Base-by-base conservation (phyloP, 305 asterid species). In the Fraxinus latifolia region DNA sequence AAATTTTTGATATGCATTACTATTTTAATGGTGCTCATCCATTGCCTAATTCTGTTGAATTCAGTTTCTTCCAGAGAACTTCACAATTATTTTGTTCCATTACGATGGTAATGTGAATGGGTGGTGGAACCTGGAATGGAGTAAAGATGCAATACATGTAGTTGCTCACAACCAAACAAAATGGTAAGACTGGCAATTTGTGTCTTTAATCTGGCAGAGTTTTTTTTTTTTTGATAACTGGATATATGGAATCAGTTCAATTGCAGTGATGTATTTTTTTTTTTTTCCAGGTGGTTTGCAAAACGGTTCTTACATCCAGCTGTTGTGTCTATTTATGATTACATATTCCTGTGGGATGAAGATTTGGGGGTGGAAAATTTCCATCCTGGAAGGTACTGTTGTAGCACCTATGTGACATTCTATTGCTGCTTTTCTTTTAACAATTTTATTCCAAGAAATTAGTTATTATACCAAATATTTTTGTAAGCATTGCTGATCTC, bases 341-440 rank as follows among this genome's bases (percentile, higher is more conserved):
- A 91, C 89, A 87, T 96, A 85, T 96, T 96, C 85, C 93, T 96
- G 17, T 96, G 99, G 99, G 99, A 96, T 89, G 99, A 96, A 87
- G 99, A 96, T 90, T 89, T 96, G 83, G 99, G 99, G 4, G 98
- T 94, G 81, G 83, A 93, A 85, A 32, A 94, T 80, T 96, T 96
- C 83, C 89, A 91, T 47, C 98, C 98, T 78, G 92, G 97, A 89
- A 92, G 99, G 99, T 95, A 87, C 79, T 27, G 21, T 81, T 77
- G 76, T 81, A 34, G 55, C 60, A 27, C 74, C 75, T 14, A 17
- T 62, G 31, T 60, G 62, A 68, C 14, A 23, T 74, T 29, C 72
- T 81, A 23, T 72, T 23, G 19, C 34, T 78, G 53, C 42, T 62
- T 58, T 32, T 19, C 36, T 71, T 80, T 2, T 47, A 82, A 21